phyloP scores from a whole-genome alignment of 805 yeast species.

The Geotrichum ghanense region DNA sequence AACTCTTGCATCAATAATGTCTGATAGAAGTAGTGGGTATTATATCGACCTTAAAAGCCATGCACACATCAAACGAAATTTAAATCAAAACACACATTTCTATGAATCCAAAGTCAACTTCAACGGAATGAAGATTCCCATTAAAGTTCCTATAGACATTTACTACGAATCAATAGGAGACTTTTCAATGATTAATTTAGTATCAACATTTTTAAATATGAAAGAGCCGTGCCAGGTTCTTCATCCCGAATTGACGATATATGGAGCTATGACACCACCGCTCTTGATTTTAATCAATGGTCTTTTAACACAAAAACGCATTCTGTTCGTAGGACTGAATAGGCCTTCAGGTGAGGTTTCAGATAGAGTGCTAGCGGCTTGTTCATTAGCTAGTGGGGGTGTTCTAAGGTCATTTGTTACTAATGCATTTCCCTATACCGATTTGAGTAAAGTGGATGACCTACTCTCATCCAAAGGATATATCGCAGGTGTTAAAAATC shows the following conservation, averaged over 20 bases:
- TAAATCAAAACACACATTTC: conserved; percentile 21
- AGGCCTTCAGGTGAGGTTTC: conserved; percentile 40
- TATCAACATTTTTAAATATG: conserved; percentile 21
- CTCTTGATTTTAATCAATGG: conserved; percentile 41
- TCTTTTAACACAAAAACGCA: conserved; percentile 39
- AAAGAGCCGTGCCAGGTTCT: conserved; percentile 18
- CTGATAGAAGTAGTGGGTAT: conserved; percentile 10
- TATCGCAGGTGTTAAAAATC: conserved; percentile 51
- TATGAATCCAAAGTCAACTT: conserved; percentile 21
- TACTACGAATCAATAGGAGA: conserved; percentile 24
- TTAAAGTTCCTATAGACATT: conserved; percentile 23
- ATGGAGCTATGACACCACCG: conserved; percentile 45
- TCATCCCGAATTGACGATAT: conserved; percentile 39
- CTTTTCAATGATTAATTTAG: conserved; percentile 17
- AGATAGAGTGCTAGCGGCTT: conserved; percentile 37
- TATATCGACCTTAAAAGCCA: conserved; percentile 18
- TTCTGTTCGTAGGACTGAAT: conserved; percentile 39
- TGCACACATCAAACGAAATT: conserved; percentile 12
- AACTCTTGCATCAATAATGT: conserved; percentile 2
- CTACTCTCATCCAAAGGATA: conserved; percentile 37
- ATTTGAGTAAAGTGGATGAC: conserved; percentile 42
- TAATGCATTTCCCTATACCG: conserved; percentile 45
- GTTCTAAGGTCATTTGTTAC: conserved; percentile 37
- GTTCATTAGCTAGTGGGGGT: conserved; percentile 44
- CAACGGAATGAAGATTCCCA: conserved; percentile 21